Base-by-base conservation (phyloP, 1,284 basidiomycete genomes). In the Somion occarium region DNA sequence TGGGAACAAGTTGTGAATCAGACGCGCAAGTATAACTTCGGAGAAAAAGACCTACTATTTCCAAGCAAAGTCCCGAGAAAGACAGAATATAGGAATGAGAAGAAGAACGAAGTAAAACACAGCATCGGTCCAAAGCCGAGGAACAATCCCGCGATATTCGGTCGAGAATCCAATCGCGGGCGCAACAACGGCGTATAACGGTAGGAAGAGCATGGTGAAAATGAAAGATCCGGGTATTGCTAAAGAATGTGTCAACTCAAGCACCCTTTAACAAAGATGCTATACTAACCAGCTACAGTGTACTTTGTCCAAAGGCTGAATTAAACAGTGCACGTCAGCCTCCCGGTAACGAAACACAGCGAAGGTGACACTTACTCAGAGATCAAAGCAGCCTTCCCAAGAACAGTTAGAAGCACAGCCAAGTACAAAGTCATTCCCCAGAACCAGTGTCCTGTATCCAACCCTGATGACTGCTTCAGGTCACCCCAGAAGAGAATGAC, bases 241-340 rank as follows among this genome's bases (percentile, higher is more conserved):
- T 82, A 48, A 39, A 41, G 19, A 56, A 19, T 23, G 43, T 53
- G 44, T 61, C 19, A 43, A 26, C 44, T 46, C 5, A 38, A 22
- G 19, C 30, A 12, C 4, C 18, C 18, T 38, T 27, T 22, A 9
- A 12, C n/a, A 19, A 15, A 18, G 34, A 50, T 12, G 18, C 34
- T 22, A 15, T 15, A 61, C 73, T 51, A 62, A 85, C 85, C 88
- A 44, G 92, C 91, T 38, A 95, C 89, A 2, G 95, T 98, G 67
- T 98, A 99, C 67, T 99, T 98, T 2, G 96, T 98, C 97, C 96
- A 99, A n/a, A 99, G 70, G 61, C 93, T 97, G 58, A 13, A 27
- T 30, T 23, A 34, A 26, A 43, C 20, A 25, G 49, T 57, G 58
- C 46, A 43, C 43, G 19, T 49, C 38, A 19, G 22, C 49, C 45